These are phyloP conservation scores for Dalbergia cultrata DNA, from an alignment of 306 rosid genomes.

Conservation along the genomic window DNA sequence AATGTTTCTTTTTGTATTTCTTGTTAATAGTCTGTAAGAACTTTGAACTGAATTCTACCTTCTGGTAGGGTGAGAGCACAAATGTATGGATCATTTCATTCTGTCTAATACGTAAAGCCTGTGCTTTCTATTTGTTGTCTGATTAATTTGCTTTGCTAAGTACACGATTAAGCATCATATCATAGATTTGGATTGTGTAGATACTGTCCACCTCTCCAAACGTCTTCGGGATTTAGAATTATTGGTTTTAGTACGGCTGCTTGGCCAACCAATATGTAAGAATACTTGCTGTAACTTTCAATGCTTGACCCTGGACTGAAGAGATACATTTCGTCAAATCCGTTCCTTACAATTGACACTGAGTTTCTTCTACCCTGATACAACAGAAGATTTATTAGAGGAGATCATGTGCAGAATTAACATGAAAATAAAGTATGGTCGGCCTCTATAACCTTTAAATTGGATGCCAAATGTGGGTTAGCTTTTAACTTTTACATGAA, in stretches of 20 bases:
- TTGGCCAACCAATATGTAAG: slow-evolving; percentile 75
- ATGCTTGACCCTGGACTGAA: slow-evolving; percentile 79
- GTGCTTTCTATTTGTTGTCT: neutral
- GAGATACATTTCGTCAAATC: slow-evolving; percentile 79
- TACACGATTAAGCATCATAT: slow-evolving; percentile 18
- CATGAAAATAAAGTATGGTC: neutral
- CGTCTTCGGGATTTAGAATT: slow-evolving; percentile 55
- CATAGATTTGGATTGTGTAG: slow-evolving; percentile 77
- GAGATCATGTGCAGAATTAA: neutral
- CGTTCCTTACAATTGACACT: slow-evolving; percentile 70
- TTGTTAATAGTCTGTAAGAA: slow-evolving; percentile 34
- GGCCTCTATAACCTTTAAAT: neutral
- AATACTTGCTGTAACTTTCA: slow-evolving; percentile 68
- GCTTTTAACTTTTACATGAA: neutral
- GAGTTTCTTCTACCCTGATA: slow-evolving; percentile 94
- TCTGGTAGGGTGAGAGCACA: slow-evolving; percentile 7
- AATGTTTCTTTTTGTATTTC: slow-evolving; percentile 24
- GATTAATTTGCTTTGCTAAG: slow-evolving; percentile 29
- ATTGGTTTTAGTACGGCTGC: slow-evolving; percentile 77
- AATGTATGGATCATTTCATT: slow-evolving; percentile 27
- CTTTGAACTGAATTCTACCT: slow-evolving; percentile 29
- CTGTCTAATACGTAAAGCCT: neutral
- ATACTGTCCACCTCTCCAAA: slow-evolving; percentile 73
- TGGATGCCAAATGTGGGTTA: neutral
- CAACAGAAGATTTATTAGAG: slow-evolving; percentile 1